Base-by-base conservation (phyloP, 2,329 filamentous ascomycete genomes). In the Hirsutella rhossiliensis region DNA sequence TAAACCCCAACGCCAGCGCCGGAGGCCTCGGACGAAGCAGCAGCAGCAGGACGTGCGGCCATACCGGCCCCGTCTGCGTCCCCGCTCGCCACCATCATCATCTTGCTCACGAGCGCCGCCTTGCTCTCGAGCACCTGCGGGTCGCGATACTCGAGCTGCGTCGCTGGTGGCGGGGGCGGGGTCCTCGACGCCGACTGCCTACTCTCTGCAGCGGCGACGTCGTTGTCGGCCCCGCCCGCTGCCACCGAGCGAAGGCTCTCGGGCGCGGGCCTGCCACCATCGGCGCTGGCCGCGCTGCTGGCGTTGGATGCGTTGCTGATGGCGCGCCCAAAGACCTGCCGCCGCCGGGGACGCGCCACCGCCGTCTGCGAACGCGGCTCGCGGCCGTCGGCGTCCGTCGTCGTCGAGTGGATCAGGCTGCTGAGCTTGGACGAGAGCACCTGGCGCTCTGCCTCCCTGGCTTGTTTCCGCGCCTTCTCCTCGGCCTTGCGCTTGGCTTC, bases 291-390 rank as follows among this genome's bases (percentile, higher is more conserved):
- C n/a, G 54, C 55, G 43, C 62, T 71, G 43, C 72, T 76, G 5
- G 64, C 63, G 1, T 68, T 69, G 3, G 75, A 80, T 3, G 67
- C 67, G 52, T 78, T 79, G 60, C 75, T 78, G 27, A 73, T 59
- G 3, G 74, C 77, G 11, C 77, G 72, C 5, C 77, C 77, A 3
- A 80, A 62, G 45, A 80, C 72, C 43, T 70, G 65, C 11, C 73
- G 70, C 42, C 67, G 63, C 2, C 67, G 51, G 43, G 60, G 52
- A 17, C 57, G 50, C 36, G 29, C 40, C 8, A n/a, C 34, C 9
- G 34, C 34, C 9, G 15, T 40, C 23, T 48, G 48, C 5, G 45
- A 38, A 30, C 31, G 49, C n/a, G 47, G 31, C 31, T 47, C 40
- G 31, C 43, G 45, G 37, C 51, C 47, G 27, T 41, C 36, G 20